Base-by-base conservation (phyloP, 2,329 filamentous ascomycete genomes). In the Fusarium ramigenum region DNA sequence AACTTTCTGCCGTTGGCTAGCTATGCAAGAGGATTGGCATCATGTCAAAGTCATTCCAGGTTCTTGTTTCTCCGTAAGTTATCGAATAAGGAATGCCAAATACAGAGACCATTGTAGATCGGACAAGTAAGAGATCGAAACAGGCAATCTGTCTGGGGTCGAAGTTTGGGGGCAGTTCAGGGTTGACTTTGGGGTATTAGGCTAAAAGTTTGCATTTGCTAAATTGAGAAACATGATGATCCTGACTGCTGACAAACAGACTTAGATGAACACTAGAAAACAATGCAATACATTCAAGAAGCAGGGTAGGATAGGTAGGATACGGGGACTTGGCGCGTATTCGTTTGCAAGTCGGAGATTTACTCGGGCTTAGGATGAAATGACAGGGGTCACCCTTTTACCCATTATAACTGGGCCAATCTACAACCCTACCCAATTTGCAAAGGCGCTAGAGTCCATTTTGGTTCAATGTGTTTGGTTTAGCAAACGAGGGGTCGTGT, bases 311-410 rank as follows among this genome's bases (percentile, higher is more conserved):
- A n/a, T n/a, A 10, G 19, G 25, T 7, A 47, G 9, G 15, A n/a
- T 16, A 19, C 28, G 28, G 28, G 9, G 14, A 12, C 19, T 30
- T 30, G 1, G 9, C 28, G 28, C 19, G 28, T 30, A 49, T 49
- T 49, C 46, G 28, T 30, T 49, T 1, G 9, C 3, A 49, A 30
- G 28, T 28, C 25, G 4, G 4, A 30, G 14, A 11, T 16, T n/a
- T 47, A 30, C 44, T 47, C 44, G 14, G 43, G 18, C 14, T 47
- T 25, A 21, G 25, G 9, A 18, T 4, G 15, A 28, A 5, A 9
- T 7, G 19, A 30, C 25, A 21, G 6, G 46, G 46, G 0, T n/a
- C 21, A 4, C 0, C 14, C 10, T 30, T n/a, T n/a, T 30, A n/a
- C 19, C 14, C 19, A 49, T 16, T 30, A 2, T 11, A 16, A 30